phyloP scores from a whole-genome alignment of 352 stramenopile species.

The Globisporangium cederbergense region DNA sequence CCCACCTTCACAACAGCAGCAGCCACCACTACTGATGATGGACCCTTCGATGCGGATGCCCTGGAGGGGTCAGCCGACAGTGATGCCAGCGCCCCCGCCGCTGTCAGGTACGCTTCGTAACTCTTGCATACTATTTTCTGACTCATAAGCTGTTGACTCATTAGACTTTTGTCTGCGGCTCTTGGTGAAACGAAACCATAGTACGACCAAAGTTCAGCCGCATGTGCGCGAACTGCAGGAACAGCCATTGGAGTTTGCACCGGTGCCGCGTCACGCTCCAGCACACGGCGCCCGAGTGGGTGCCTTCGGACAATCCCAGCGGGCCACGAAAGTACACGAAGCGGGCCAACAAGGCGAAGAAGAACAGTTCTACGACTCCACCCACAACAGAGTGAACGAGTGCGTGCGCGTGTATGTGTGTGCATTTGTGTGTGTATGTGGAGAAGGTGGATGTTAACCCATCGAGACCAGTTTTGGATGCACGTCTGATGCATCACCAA shows the following conservation, averaged over 20 bases:
- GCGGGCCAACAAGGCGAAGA: conserved; percentile 10
- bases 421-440: no score
- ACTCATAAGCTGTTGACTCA: no score
- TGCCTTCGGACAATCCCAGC: conserved; percentile 22
- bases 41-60: conserved; percentile 15
- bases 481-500: no score
- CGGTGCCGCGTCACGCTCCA: conserved; percentile 62
- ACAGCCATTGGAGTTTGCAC: conserved; percentile 61
- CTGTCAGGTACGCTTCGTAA: conserved; percentile 21
- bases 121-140: no score
- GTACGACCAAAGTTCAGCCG: conserved; percentile 40
- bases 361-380: background rate
- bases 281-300: conserved; percentile 71
- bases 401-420: no score
- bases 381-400: background rate
- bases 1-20: conserved; percentile 27
- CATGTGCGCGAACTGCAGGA: conserved; percentile 69
- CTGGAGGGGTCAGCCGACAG: conserved; percentile 2
- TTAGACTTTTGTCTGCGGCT: no score
- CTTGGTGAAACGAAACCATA: conserved; percentile 1
- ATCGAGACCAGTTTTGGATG: no score
- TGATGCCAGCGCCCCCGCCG: conserved; percentile 12
- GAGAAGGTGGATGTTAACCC: no score
- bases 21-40: conserved; percentile 28
- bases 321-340: conserved; percentile 21